Evolutionary conservation across 495 filamentous ascomycete species (phyloP), one percentile per base, ranked within the genome.

Genomic region (Trichocladium uniseriatum): DNA sequence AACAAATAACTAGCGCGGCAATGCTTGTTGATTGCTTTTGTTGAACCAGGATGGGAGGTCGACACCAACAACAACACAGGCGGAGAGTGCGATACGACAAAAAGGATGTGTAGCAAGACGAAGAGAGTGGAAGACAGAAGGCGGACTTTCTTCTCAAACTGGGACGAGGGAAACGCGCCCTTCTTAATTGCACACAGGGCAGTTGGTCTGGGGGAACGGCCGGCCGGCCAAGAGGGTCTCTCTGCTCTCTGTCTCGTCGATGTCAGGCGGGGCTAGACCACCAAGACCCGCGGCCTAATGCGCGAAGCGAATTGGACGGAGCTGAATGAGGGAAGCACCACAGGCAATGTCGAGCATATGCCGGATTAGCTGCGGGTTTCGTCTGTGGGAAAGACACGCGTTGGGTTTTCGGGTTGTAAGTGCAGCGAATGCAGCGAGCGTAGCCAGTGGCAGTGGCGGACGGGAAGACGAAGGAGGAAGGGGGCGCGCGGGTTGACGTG

Each of bases 361-460:
- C 27, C 49, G 18, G 50, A 54, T 34, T 42, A 28, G 24, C n/a
- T 43, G 28, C 49, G 22, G n/a, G 41, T 39, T 43, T 43, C 34
- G 54, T 53, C 48, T 53, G 56, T 42, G 32, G 51, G 54, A 52
- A 34, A 13, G 42, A 45, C 38, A 46, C 45, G 42, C 18, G 56
- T 47, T 44, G 53, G 51, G 48, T 46, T 44, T 48, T 39, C 44
- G 57, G 38, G 40, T 52, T 60, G 63, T n/a, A n/a, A n/a, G n/a
- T n/a, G n/a, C n/a, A 52, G 52, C 49, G 45, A 41, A 46, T 43
- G 44, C 44, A 50, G 40, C 54, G 55, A 57, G 53, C 43, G 50
- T 45, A 58, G 53, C 59, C 58, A 64, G 59, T 64, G 61, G 51
- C 53, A 59, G 61, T n/a, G n/a, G 45, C 27, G 16, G 38, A 37